Percentiles rank a stretch among this genome's conserved stretches.
Evolutionary conservation across 2,329 filamentous ascomycete genomes (phyloP).

Genomic region (Botrytis paeoniae): DNA sequence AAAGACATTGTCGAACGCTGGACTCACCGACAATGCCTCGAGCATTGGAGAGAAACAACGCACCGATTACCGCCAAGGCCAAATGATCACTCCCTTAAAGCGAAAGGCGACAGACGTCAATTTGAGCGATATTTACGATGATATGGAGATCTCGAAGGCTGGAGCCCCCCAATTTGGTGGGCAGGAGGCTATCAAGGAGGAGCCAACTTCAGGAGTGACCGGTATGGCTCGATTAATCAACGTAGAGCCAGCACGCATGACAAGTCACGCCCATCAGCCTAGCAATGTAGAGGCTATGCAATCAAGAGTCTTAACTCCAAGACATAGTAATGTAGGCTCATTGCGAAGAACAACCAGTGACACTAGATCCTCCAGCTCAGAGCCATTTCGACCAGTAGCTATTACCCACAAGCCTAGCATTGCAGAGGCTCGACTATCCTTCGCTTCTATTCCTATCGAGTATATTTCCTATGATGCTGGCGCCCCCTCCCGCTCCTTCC

Average conservation of each 20-base stretch:
- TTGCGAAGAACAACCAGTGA: neutral
- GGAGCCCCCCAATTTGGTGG: neutral
- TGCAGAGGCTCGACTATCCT: neutral
- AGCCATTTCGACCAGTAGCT: neutral
- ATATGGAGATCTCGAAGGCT: neutral
- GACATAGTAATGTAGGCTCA: no score
- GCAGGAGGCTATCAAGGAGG: neutral
- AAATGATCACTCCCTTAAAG: neutral
- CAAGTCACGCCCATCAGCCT: neutral
- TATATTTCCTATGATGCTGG: slow-evolving; percentile 14
- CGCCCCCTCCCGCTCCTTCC: neutral
- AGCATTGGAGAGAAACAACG: neutral
- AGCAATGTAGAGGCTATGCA: neutral
- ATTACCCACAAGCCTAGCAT: neutral
- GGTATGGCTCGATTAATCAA: neutral
- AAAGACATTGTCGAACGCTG: neutral
- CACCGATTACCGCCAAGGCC: neutral
- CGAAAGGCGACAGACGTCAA: neutral
- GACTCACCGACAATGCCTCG: neutral
- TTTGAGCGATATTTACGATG: neutral
- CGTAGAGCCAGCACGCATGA: neutral
- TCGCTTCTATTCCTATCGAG: neutral
- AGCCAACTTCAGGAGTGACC: neutral
- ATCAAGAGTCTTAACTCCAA: neutral
- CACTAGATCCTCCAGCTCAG: neutral